Conservation (phyloP, 2,329 filamentous ascomycete species). For the Tolypocladium capitatum region DNA sequence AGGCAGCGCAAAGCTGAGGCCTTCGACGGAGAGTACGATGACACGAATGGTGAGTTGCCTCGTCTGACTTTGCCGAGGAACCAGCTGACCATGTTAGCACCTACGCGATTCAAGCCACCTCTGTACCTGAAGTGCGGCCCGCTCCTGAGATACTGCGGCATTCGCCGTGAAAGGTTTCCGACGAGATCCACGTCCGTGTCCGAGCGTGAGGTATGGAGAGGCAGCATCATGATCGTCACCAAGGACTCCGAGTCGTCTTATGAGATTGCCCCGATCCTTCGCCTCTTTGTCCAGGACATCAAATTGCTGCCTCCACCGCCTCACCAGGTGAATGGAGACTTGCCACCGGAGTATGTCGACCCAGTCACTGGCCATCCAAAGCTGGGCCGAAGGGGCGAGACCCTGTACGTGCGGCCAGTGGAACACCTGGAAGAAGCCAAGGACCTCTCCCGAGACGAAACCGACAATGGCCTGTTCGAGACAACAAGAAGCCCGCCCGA, state of each 20-base stretch:
- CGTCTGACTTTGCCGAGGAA: background rate
- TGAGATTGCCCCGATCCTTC: conserved; percentile 60
- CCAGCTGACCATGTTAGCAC: conserved; percentile 21
- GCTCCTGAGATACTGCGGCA: conserved; percentile 76
- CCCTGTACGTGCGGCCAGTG: conserved; percentile 79
- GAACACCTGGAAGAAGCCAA: conserved; percentile 66
- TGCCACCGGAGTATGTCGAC: conserved; percentile 75
- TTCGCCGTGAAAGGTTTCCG: conserved; percentile 48
- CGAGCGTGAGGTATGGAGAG: conserved; percentile 77
- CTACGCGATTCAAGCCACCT: conserved; percentile 67
- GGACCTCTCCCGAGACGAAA: conserved; percentile 69
- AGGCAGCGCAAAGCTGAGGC: conserved; percentile 45
- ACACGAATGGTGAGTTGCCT: conserved; percentile 36
- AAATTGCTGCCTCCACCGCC: conserved; percentile 71
- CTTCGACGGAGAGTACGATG: conserved; percentile 56
- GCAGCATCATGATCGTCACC: conserved; percentile 91
- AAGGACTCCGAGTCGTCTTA: conserved; percentile 74
- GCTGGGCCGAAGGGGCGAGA: conserved; percentile 70
- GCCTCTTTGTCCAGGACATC: conserved; percentile 78
- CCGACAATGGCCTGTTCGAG: conserved; percentile 74
- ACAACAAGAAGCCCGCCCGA: conserved; percentile 42
- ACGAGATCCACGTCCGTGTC: conserved; percentile 13
- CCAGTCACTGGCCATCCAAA: conserved; percentile 81
- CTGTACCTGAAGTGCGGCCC: conserved; percentile 85
- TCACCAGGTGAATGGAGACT: conserved; percentile 47